phyloP scores from a whole-genome alignment of 2,329 filamentous ascomycete species.

The Zymoseptoria passerinii region DNA sequence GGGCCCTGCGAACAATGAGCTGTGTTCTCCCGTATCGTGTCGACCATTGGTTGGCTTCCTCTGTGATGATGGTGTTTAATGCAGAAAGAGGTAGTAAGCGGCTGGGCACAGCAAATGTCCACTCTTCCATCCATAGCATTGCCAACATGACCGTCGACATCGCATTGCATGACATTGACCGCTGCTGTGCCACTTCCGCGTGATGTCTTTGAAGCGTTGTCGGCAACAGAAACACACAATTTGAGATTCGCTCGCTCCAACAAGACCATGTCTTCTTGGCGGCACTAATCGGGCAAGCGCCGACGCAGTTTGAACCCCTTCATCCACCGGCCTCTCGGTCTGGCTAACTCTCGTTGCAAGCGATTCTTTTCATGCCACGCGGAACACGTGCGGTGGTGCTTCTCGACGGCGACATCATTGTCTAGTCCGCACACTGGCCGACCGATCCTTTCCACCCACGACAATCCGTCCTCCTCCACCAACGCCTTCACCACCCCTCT shows the following conservation, averaged over 20 bases:
- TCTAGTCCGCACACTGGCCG: not conserved
- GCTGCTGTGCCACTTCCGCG: not conserved
- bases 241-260: not conserved
- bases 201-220: not conserved
- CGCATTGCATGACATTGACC: not conserved
- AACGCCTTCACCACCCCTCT: not conserved
- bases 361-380: not conserved
- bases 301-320: not conserved
- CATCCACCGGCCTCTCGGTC: not conserved
- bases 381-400: not conserved
- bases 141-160: not conserved
- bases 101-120: too few relatives aligned
- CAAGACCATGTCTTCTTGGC: not conserved
- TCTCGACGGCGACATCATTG: not conserved
- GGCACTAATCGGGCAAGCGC: not conserved
- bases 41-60: too few relatives aligned
- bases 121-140: too few relatives aligned
- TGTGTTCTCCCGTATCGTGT: too few relatives aligned
- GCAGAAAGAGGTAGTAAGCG: too few relatives aligned
- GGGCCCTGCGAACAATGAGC: not conserved
- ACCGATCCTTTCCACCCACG: not conserved
- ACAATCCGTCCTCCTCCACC: not conserved
- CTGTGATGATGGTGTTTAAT: too few relatives aligned
- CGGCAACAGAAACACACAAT: not conserved
- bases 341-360: not conserved